Conservation (phyloP, 257 asterid genomes). For the Phtheirospermum japonicum region DNA sequence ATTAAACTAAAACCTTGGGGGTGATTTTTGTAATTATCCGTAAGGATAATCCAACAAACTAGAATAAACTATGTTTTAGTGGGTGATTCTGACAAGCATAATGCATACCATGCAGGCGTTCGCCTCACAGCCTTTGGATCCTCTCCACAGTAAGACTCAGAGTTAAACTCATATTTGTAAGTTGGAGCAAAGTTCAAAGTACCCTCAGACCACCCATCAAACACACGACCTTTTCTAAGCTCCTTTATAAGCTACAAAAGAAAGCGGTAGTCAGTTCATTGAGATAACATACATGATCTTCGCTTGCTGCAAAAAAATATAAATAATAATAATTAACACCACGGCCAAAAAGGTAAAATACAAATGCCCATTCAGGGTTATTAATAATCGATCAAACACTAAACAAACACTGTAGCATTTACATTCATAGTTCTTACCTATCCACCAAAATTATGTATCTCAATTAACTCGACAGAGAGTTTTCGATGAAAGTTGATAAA, state of each 20-base stretch:
- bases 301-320: conserved; percentile 5
- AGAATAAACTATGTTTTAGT: neutral
- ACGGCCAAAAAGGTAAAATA: neutral
- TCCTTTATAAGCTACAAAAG: conserved; percentile 70
- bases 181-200: conserved; percentile 80
- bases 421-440: no score
- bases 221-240: conserved; percentile 72
- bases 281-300: neutral
- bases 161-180: conserved; percentile 72
- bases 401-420: neutral
- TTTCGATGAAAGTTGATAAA: no score
- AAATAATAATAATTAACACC: neutral
- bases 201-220: conserved; percentile 99
- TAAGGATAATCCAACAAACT: neutral
- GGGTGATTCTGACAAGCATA: conserved; percentile 7
- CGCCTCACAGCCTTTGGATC: conserved; percentile 77
- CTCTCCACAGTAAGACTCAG: conserved; percentile 61
- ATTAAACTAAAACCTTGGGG: neutral
- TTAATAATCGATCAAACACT: neutral
- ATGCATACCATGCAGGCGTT: conserved; percentile 91
- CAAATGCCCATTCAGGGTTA: neutral
- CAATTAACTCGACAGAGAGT: no score
- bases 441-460: no score
- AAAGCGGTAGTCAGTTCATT: conserved; percentile 2
- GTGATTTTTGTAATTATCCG: neutral